Percentiles rank a stretch among this genome's conserved stretches.
Evolutionary conservation across 1,284 basidiomycete species (phyloP).

Genomic region (Cryptococcus hybrid): DNA sequence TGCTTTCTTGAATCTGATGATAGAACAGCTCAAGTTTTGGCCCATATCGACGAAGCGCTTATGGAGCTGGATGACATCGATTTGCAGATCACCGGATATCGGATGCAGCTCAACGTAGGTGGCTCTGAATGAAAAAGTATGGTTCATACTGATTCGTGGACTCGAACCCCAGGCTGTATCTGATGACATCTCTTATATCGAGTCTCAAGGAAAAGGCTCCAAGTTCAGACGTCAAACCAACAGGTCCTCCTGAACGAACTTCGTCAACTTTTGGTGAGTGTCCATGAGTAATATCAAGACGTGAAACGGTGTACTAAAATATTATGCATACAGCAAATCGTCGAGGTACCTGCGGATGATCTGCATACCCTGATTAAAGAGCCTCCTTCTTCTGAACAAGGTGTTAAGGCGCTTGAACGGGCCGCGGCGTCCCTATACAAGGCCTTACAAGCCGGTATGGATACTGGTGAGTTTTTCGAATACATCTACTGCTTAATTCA

Average conservation of each 20-base stretch:
- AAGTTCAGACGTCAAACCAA: slow-evolving; percentile 97
- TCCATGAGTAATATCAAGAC: neutral
- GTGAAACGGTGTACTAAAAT: slow-evolving; percentile 1
- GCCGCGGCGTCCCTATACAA: slow-evolving; percentile 92
- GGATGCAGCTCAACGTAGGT: slow-evolving; percentile 86
- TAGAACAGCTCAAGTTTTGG: slow-evolving; percentile 79
- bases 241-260: slow-evolving; percentile 75
- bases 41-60: slow-evolving; percentile 83
- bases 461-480: slow-evolving; percentile 60
- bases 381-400: slow-evolving; percentile 71
- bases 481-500: too few species aligned
- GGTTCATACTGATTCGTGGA: neutral
- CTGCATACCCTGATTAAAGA: slow-evolving; percentile 78
- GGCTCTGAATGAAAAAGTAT: neutral
- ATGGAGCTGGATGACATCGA: slow-evolving; percentile 84
- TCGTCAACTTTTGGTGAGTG: slow-evolving; percentile 72
- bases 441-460: slow-evolving; percentile 84
- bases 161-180: slow-evolving; percentile 66
- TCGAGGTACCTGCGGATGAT: slow-evolving; percentile 79
- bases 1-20: slow-evolving; percentile 87
- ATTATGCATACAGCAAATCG: slow-evolving; percentile 66
- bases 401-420: slow-evolving; percentile 75
- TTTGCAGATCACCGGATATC: slow-evolving; percentile 80
- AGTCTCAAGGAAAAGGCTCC: slow-evolving; percentile 95
- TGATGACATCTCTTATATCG: slow-evolving; percentile 94